Conservation (phyloP, 2,329 filamentous ascomycete species). For the Fusarium oligoseptatum region DNA sequence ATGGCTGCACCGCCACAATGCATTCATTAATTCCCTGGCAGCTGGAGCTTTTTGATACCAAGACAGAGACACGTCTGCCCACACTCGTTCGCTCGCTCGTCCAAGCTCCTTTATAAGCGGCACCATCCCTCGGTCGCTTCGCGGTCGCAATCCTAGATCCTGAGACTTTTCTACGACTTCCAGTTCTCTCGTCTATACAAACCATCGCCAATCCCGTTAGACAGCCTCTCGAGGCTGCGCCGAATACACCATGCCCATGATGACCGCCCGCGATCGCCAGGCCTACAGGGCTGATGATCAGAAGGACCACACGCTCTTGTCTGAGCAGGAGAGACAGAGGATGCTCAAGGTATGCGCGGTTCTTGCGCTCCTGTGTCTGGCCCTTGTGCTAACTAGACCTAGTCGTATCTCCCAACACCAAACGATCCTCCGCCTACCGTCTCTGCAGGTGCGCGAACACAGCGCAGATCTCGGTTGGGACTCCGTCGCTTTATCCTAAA, state of each 20-base stretch:
- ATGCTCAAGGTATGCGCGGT: conserved; percentile 52
- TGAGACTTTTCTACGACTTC: conserved; percentile 4
- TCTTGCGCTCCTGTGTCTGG: background rate
- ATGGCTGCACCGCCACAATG: conserved; percentile 41
- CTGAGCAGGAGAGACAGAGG: conserved; percentile 53
- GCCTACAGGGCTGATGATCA: conserved; percentile 57
- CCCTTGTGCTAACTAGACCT: conserved; percentile 5
- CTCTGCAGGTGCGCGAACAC: conserved; percentile 40
- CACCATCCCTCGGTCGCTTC: conserved; percentile 19
- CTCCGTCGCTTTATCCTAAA: conserved; percentile 72
- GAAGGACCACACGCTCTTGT: conserved; percentile 50
- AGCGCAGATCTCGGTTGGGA: conserved; percentile 61
- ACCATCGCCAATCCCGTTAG: conserved; percentile 24
- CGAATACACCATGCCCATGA: conserved; percentile 49
- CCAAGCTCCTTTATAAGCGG: conserved; percentile 44
- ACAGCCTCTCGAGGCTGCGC: conserved; percentile 48
- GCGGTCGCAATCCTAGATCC: conserved; percentile 18
- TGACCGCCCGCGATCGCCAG: conserved; percentile 54
- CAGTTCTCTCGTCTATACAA: background rate
- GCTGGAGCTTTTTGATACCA: conserved; percentile 35
- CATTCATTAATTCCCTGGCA: conserved; percentile 21
- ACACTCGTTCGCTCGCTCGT: conserved; percentile 18
- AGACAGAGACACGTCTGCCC: conserved; percentile 41
- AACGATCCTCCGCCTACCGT: conserved; percentile 50
- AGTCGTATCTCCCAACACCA: conserved; percentile 54